Evolutionary conservation across 2,329 filamentous ascomycete species (phyloP).

Genomic region (Ophiocordyceps polyrhachis-furcata): DNA sequence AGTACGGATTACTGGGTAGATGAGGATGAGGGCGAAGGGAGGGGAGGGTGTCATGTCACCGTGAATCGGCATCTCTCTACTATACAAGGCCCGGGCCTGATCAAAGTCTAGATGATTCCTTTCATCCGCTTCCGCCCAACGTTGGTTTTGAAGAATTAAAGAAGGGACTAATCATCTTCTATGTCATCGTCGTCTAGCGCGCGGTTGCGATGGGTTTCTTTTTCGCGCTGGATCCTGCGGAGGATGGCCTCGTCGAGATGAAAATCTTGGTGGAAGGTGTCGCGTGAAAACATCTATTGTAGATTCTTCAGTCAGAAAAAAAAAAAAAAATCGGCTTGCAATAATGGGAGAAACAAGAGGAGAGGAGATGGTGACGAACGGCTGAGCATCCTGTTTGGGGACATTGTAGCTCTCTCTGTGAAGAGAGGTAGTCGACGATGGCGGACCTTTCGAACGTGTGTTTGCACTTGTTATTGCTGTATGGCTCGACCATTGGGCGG

Average conservation of each 20-base stretch:
- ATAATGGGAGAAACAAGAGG: too few species aligned
- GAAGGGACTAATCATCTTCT: slow-evolving; percentile 6
- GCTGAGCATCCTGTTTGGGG: slow-evolving; percentile 45
- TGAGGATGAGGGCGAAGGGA: not conserved
- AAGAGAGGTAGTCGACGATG: slow-evolving; percentile 37
- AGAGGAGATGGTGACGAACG: slow-evolving; percentile 17
- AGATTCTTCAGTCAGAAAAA: too few species aligned
- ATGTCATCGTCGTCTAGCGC: slow-evolving; percentile 21
- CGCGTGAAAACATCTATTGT: slow-evolving; percentile 25
- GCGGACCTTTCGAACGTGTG: slow-evolving; percentile 53
- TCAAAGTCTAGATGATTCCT: too few species aligned
- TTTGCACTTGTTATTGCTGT: slow-evolving; percentile 46
- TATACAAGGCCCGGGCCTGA: too few species aligned
- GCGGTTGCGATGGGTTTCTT: slow-evolving; percentile 23
- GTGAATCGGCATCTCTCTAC: not conserved
- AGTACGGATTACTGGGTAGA: too few species aligned
- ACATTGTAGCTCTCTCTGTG: slow-evolving; percentile 29
- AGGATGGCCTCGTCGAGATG: slow-evolving; percentile 35
- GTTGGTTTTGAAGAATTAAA: not conserved
- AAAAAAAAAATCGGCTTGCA: too few species aligned
- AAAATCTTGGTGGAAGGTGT: slow-evolving; percentile 26
- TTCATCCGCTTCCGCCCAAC: not conserved
- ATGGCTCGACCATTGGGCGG: slow-evolving; percentile 43
- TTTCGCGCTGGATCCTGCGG: slow-evolving; percentile 37
- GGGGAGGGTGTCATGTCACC: not conserved